Conservation (phyloP, 116 monocot species). For the Dioscorea cayenensis region DNA sequence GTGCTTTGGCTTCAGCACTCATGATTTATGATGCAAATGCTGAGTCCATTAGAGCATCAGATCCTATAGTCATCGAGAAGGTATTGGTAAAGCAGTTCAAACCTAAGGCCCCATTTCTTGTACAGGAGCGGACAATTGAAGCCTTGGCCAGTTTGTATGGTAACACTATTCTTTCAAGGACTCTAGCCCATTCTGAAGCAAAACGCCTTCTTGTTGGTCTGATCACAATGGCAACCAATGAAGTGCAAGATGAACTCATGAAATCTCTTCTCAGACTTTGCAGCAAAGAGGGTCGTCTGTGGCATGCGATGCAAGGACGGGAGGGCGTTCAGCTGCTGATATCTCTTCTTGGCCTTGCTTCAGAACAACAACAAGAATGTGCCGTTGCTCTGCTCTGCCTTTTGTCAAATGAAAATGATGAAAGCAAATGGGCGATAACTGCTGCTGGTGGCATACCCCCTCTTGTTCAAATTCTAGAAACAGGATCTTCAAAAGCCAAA, state of each 20-base stretch:
- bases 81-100: conserved; percentile 81
- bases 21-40: conserved; percentile 95
- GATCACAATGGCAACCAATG: conserved; percentile 83
- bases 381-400: conserved; percentile 86
- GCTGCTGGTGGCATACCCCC: conserved; percentile 99
- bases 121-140: conserved; percentile 90
- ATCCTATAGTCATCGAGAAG: conserved; percentile 71
- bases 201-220: conserved; percentile 91
- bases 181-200: conserved; percentile 66
- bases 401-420: conserved; percentile 89
- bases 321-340: conserved; percentile 93
- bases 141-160: conserved; percentile 93
- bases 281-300: conserved; percentile 65
- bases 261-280: conserved; percentile 80
- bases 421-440: conserved; percentile 99
- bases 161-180: conserved; percentile 61
- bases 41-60: conserved; percentile 75
- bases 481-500: conserved; percentile 85
- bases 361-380: conserved; percentile 99
- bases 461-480: conserved; percentile 96
- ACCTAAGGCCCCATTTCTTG: conserved; percentile 61
- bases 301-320: conserved; percentile 87
- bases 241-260: conserved; percentile 75
- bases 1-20: conserved; percentile 92
- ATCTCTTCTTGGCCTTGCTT: conserved; percentile 93